phyloP scores from a whole-genome alignment of 2,329 filamentous ascomycete species.

The Colletotrichum theobromicola region DNA sequence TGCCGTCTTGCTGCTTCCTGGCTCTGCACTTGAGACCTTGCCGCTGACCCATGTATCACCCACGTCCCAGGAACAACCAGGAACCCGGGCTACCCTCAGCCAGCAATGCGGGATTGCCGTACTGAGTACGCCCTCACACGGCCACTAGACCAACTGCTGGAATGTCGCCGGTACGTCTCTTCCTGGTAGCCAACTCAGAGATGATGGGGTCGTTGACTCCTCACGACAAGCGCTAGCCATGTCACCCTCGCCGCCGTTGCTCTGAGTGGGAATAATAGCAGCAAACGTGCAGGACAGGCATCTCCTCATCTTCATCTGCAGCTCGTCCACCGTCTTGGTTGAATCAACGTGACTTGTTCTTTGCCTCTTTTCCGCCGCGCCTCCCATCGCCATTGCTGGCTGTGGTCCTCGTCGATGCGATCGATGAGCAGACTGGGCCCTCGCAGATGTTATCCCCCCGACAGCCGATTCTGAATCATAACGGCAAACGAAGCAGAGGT shows the following conservation, averaged over 20 bases:
- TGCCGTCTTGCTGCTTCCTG: slow-evolving; percentile 1
- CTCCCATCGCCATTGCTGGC: neutral
- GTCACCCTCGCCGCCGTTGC: slow-evolving; percentile 3
- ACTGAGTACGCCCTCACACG: neutral
- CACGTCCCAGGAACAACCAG: slow-evolving; percentile 21
- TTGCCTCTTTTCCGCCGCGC: neutral
- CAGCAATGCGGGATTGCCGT: slow-evolving; percentile 1
- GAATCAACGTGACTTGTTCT: neutral
- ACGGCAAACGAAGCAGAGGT: slow-evolving; percentile 4
- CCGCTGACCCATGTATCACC: slow-evolving; percentile 21
- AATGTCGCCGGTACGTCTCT: neutral
- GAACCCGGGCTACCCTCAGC: slow-evolving; percentile 17
- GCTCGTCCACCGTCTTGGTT: neutral
- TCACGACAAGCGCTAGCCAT: slow-evolving; percentile 6
- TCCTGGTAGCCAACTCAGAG: neutral
- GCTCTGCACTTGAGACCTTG: slow-evolving; percentile 9
- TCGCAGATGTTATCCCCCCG: neutral
- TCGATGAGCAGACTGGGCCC: neutral
- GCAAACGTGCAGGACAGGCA: neutral
- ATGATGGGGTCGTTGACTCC: neutral
- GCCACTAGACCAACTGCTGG: neutral
- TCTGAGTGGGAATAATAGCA: slow-evolving; percentile 5
- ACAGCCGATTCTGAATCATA: slow-evolving; percentile 12
- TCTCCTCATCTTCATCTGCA: neutral
- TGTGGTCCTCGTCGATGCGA: neutral